phyloP scores from a whole-genome alignment of 257 asterid genomes.

The Asclepias syriaca region DNA sequence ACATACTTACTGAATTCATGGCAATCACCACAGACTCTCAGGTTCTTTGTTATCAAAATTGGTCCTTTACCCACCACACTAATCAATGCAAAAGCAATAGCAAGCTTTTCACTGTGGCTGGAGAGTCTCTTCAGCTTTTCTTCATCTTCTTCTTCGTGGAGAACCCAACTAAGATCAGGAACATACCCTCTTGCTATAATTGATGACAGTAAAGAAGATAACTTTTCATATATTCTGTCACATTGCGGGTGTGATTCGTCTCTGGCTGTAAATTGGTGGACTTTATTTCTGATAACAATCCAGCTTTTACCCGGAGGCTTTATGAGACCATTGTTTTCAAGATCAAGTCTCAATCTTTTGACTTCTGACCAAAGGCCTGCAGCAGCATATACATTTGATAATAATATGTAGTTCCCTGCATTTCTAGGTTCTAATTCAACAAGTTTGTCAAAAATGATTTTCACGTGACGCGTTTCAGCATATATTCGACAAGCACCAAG shows the following conservation, averaged over 20 bases:
- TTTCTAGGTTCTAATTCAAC: slow-evolving; percentile 22
- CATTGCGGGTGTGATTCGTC: slow-evolving; percentile 26
- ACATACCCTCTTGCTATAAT: slow-evolving; percentile 17
- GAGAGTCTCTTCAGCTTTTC: slow-evolving; percentile 22
- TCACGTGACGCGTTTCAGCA: slow-evolving; percentile 14
- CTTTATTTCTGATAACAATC: slow-evolving; percentile 20
- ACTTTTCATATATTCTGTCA: slow-evolving; percentile 12
- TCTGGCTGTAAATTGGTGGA: slow-evolving; percentile 27
- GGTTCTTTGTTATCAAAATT: slow-evolving; percentile 27
- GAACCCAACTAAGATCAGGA: slow-evolving; percentile 30
- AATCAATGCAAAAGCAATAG: slow-evolving; percentile 33
- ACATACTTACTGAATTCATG: slow-evolving; percentile 28
- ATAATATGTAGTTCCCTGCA: slow-evolving; percentile 28
- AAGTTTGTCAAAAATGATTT: slow-evolving; percentile 17
- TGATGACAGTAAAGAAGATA: slow-evolving; percentile 17
- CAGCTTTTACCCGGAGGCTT: slow-evolving; percentile 34
- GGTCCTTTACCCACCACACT: slow-evolving; percentile 14
- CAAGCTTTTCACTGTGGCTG: slow-evolving; percentile 34
- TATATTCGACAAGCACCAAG: slow-evolving; percentile 26
- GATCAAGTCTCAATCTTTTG: slow-evolving; percentile 17
- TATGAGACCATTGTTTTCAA: slow-evolving; percentile 19
- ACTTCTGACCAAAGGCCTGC: slow-evolving; percentile 28
- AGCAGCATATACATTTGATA: slow-evolving; percentile 27
- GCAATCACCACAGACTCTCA: slow-evolving; percentile 35
- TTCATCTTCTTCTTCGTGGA: slow-evolving; percentile 28